Evolutionary conservation across 768 basidiomycete genomes (phyloP).

Genomic region (Kwoniella heveanensis): DNA sequence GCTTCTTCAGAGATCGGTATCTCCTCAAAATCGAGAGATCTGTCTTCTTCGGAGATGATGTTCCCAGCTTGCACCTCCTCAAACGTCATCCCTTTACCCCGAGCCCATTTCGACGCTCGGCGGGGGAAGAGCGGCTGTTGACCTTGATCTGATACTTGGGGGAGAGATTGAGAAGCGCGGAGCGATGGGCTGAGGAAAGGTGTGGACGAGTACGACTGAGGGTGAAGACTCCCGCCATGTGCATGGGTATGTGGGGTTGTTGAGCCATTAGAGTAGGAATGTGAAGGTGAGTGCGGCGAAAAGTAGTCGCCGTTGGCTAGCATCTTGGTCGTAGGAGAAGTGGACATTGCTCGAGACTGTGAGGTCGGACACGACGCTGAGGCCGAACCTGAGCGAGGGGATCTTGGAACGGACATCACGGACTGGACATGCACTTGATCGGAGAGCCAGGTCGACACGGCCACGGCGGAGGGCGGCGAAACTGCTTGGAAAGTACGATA

Average conservation of each 20-base stretch:
- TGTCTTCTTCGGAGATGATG: slow-evolving; percentile 30
- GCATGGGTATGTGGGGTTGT: neutral
- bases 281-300: neutral
- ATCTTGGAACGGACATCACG: neutral
- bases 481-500: no score
- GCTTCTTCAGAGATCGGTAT: slow-evolving; percentile 43
- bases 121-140: neutral
- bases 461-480: no score
- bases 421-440: no score
- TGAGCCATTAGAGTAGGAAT: no score
- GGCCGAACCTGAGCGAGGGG: neutral
- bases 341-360: neutral
- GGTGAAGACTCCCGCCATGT: neutral
- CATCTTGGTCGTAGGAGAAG: neutral
- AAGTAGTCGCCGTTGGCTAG: slow-evolving; percentile 15
- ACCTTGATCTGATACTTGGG: neutral
- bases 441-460: no score
- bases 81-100: slow-evolving; percentile 34
- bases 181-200: neutral
- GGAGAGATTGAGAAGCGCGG: neutral
- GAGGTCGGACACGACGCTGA: neutral
- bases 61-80: slow-evolving; percentile 39
- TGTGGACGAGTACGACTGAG: neutral
- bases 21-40: slow-evolving; percentile 31
- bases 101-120: neutral